These are phyloP conservation scores for Spergularia azorica DNA, from an alignment of 179 eudicot genomes.

Conservation along the genomic window DNA sequence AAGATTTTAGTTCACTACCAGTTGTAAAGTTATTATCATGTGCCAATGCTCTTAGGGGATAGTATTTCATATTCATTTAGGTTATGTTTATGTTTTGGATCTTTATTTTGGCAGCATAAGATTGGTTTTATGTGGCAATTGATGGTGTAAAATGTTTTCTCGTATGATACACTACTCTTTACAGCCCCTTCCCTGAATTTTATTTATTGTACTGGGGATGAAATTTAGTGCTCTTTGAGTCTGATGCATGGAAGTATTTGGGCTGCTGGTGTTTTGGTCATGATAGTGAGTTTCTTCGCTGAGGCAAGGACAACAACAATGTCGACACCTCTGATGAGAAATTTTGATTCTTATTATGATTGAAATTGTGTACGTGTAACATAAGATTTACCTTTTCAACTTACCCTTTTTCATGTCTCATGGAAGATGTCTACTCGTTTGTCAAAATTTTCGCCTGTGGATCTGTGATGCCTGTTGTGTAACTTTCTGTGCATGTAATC, in stretches of 20 bases:
- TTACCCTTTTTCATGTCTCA: background rate
- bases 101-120: background rate
- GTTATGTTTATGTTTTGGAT: background rate
- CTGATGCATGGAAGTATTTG: background rate
- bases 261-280: no score
- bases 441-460: background rate
- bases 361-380: background rate
- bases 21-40: background rate
- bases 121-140: background rate
- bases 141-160: background rate
- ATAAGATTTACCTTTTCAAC: no score
- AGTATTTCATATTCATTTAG: no score
- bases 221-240: background rate
- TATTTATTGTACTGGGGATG: background rate
- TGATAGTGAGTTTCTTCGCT: background rate
- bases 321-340: background rate
- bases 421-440: background rate
- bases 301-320: no score
- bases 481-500: constrained; percentile 10
- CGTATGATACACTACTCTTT: background rate
- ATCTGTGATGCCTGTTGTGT: constrained; percentile 2
- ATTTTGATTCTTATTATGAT: background rate
- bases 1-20: constrained; percentile 35
- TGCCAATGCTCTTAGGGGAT: no score
- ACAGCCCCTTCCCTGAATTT: background rate